Evolutionary conservation across 768 basidiomycete genomes (phyloP), one percentile per base, ranked within the genome.

Genomic region (Naganishia kalamii): DNA sequence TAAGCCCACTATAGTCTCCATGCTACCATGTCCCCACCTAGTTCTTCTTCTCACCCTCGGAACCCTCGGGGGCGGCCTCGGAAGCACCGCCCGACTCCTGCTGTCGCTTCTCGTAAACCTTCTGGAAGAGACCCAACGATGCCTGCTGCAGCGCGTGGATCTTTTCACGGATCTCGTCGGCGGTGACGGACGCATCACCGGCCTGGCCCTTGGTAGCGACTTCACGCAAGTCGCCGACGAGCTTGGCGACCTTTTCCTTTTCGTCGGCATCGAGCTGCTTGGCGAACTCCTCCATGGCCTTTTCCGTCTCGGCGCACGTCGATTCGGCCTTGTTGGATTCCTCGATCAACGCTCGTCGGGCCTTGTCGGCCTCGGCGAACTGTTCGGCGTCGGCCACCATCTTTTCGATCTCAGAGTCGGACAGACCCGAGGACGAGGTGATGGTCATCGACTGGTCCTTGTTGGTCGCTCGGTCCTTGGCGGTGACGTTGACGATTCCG

Each of bases 221-320:
- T 78, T 92, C 92, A 50, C 92, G 86, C 52, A 98, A 87, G 80
- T 97, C 92, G 62, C 79, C 79, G 33, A 99, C 80, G 49, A 94
- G 88, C 79, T 87, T 88, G 60, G 86, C 80, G 70, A 99, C 93
- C 82, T 93, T 97, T 75, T 93, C 92, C 81, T 88, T 88, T 84
- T 99, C 96, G 1, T 86, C 79, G 7, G 85, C 85, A 70, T 97
- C 93, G 63, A 99, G 86, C 76, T 97, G 92, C 49, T 94, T 90
- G 83, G 93, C 92, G 85, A 98, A 98, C 81, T 99, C 96, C 74
- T 83, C 85, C 88, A 98, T 89, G 19, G 92, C 90, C 82, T 97
- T 98, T 84, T 97, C 92, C 1, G 93, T 98, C 76, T 98, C 94
- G 65, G 87, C 82, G 74, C 87, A 89, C 71, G 97, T 87, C 7